phyloP scores from a whole-genome alignment of 2,329 filamentous ascomycete genomes.

The Calonectria leucothoes region DNA sequence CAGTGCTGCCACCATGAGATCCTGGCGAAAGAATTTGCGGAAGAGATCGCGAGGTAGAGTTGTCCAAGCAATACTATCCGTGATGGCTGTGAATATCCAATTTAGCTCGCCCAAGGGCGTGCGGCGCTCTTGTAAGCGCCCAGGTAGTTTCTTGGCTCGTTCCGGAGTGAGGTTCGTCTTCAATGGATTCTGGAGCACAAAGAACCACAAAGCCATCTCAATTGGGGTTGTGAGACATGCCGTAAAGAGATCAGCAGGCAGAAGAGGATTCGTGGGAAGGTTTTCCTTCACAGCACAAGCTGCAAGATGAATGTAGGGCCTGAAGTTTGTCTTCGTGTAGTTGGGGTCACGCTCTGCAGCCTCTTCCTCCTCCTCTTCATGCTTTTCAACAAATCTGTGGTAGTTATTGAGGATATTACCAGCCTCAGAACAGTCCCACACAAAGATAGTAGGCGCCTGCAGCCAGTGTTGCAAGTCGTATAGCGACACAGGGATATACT shows the following conservation, averaged over 20 bases:
- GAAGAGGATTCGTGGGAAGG: conserved; percentile 90
- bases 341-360: conserved; percentile 80
- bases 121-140: conserved; percentile 89
- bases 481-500: conserved; percentile 96
- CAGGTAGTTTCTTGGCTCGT: conserved; percentile 88
- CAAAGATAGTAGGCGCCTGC: conserved; percentile 93
- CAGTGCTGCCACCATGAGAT: conserved; percentile 97
- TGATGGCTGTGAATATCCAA: conserved; percentile 99
- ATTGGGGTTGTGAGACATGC: conserved; percentile 97
- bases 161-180: conserved; percentile 78
- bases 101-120: conserved; percentile 97
- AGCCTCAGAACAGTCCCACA: conserved; percentile 97
- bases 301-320: conserved; percentile 86
- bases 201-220: conserved; percentile 96
- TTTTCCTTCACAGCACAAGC: conserved; percentile 93
- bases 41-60: conserved; percentile 90
- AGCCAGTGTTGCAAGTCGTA: conserved; percentile 97
- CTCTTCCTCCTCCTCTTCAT: conserved; percentile 89
- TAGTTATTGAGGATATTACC: conserved; percentile 97
- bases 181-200: conserved; percentile 90
- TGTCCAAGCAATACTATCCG: conserved; percentile 98
- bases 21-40: conserved; percentile 96
- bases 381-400: conserved; percentile 93
- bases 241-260: conserved; percentile 96
- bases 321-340: conserved; percentile 80